These are phyloP conservation scores for Peniophora sp. DNA, from an alignment of 1,284 basidiomycete genomes.

Conservation along the genomic window DNA sequence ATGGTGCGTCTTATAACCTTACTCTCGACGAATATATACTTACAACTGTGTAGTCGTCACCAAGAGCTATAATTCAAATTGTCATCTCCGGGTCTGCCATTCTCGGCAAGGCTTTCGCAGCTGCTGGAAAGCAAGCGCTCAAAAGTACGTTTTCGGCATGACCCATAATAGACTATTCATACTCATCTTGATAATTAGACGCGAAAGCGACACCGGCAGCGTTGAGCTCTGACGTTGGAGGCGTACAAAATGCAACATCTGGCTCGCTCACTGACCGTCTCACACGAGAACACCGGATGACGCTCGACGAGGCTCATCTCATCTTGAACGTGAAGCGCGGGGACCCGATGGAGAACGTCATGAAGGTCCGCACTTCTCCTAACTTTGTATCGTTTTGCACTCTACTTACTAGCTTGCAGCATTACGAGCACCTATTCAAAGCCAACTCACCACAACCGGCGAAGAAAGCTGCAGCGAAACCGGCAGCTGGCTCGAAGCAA, in stretches of 20 bases:
- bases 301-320: constrained; percentile 89
- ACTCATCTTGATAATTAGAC: constrained; percentile 27
- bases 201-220: constrained; percentile 70
- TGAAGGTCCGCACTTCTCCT: constrained; percentile 58
- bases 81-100: constrained; percentile 76
- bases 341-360: constrained; percentile 58
- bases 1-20: constrained; percentile 2
- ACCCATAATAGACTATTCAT: background rate
- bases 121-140: constrained; percentile 88
- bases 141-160: constrained; percentile 61
- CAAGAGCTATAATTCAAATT: constrained; percentile 77
- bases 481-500: constrained; percentile 22
- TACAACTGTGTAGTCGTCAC: constrained; percentile 52
- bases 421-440: constrained; percentile 91
- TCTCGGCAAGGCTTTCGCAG: constrained; percentile 85
- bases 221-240: constrained; percentile 55
- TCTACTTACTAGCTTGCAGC: constrained; percentile 35
- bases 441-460: constrained; percentile 64
- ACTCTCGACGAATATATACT: background rate
- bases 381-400: background rate
- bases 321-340: constrained; percentile 88
- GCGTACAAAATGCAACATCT: constrained; percentile 67
- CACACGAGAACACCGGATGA: constrained; percentile 86
- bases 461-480: constrained; percentile 37
- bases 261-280: constrained; percentile 69